A percentile compares a stretch with the other conserved stretches of the same genome.
These are phyloP conservation scores for Cupressus sempervirens DNA, from an alignment of 75 land plant species.

Conservation along the genomic window DNA sequence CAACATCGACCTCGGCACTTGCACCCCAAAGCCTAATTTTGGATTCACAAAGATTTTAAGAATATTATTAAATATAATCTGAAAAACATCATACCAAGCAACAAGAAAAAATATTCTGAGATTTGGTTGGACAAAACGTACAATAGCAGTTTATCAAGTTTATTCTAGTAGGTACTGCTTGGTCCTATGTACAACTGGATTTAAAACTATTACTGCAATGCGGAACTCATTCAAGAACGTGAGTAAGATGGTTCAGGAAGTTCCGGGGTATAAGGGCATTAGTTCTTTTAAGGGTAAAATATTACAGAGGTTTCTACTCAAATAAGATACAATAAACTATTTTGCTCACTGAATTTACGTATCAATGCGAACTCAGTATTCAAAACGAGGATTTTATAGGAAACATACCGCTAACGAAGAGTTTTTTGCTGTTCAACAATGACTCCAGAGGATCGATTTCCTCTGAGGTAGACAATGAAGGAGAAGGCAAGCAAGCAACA, in stretches of 20 bases:
- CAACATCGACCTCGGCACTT: background rate
- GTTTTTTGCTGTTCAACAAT: background rate
- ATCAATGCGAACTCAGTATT: background rate
- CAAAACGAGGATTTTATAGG: background rate
- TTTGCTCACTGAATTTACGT: background rate
- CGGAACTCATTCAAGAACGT: background rate
- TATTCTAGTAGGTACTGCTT: background rate
- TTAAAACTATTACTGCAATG: no score
- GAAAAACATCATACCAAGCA: background rate
- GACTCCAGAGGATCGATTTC: background rate
- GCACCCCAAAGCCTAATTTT: background rate
- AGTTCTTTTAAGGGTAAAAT: background rate
- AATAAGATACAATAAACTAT: no score
- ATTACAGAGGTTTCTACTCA: background rate
- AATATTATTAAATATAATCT: no score
- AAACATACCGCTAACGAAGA: background rate
- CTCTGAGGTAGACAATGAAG: background rate
- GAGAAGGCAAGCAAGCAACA: background rate
- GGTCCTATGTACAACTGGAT: no score
- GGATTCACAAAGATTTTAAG: background rate
- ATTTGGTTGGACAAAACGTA: background rate
- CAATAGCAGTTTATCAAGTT: background rate
- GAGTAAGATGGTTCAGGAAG: background rate
- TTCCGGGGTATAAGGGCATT: background rate
- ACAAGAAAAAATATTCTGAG: background rate